Conservation (phyloP, 495 filamentous ascomycete species). For the Venustampulla echinocandica region DNA sequence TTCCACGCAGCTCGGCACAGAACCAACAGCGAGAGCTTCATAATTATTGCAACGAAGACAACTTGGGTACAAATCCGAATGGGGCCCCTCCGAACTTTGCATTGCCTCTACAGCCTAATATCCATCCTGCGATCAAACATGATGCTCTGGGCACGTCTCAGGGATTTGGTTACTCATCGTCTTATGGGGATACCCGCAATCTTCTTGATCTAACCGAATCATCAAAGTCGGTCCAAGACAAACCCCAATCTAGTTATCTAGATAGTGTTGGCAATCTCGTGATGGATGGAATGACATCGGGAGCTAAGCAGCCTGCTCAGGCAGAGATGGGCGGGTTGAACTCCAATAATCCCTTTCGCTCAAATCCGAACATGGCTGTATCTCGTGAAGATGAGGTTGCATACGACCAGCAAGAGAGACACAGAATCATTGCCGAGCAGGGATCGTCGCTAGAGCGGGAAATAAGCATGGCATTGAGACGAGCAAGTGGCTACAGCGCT, state of each 20-base stretch:
- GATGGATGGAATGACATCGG: background rate
- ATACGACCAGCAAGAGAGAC: background rate
- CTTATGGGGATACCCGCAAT: slow-evolving; percentile 11
- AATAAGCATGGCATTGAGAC: slow-evolving; percentile 15
- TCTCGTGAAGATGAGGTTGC: background rate
- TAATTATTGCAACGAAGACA: no score
- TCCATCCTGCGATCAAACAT: background rate
- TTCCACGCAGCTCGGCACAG: background rate
- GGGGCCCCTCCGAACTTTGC: background rate
- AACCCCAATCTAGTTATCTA: background rate
- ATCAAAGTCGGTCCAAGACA: background rate
- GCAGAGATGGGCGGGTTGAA: background rate
- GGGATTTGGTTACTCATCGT: slow-evolving; percentile 2
- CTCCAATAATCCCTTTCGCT: background rate
- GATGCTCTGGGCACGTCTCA: background rate
- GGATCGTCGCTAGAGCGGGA: slow-evolving; percentile 17
- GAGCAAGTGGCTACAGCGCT: slow-evolving; percentile 15
- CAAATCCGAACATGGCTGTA: background rate
- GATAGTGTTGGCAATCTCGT: no score
- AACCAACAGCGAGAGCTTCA: background rate
- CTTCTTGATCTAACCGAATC: slow-evolving; percentile 2
- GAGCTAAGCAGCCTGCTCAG: background rate
- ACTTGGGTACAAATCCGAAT: background rate
- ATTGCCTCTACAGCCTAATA: background rate
- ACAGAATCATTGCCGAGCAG: background rate